Conservation (phyloP, 345 rosid species). For the Brassica napus region DNA sequence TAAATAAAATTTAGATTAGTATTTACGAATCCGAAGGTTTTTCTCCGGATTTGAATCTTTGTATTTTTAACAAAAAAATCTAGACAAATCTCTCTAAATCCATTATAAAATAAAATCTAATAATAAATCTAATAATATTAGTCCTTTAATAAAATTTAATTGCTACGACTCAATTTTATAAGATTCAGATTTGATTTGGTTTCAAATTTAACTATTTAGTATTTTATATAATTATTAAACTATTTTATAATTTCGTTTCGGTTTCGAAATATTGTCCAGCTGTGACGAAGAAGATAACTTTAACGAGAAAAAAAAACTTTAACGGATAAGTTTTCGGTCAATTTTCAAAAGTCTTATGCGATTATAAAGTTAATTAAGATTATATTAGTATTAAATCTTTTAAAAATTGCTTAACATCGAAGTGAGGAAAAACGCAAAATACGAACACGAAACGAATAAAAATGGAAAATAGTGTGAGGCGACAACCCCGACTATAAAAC, state of each 20-base stretch:
- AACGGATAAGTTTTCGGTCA: neutral
- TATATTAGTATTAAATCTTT: neutral
- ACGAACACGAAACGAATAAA: constrained; percentile 10
- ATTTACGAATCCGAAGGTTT: too few relatives aligned
- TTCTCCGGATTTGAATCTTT: too few relatives aligned
- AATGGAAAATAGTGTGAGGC: constrained; percentile 24
- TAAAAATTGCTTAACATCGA: neutral
- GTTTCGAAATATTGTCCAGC: neutral
- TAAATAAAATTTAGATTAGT: too few relatives aligned
- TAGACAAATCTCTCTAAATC: too few relatives aligned
- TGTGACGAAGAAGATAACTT: neutral
- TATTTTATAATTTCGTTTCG: too few relatives aligned
- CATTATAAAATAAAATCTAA: too few relatives aligned
- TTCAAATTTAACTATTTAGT: neutral
- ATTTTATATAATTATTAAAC: too few relatives aligned
- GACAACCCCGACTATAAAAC: constrained; percentile 44
- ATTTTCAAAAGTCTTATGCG: neutral
- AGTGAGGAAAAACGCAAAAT: constrained; percentile 1
- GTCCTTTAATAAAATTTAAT: too few relatives aligned
- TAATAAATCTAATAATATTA: too few relatives aligned
- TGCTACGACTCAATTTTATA: neutral
- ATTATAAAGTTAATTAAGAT: neutral
- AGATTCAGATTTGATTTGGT: neutral
- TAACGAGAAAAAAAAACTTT: too few relatives aligned
- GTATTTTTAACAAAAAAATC: too few relatives aligned